Base-by-base conservation (phyloP, 2,329 filamentous ascomycete species). In the Colletotrichum limetticola region DNA sequence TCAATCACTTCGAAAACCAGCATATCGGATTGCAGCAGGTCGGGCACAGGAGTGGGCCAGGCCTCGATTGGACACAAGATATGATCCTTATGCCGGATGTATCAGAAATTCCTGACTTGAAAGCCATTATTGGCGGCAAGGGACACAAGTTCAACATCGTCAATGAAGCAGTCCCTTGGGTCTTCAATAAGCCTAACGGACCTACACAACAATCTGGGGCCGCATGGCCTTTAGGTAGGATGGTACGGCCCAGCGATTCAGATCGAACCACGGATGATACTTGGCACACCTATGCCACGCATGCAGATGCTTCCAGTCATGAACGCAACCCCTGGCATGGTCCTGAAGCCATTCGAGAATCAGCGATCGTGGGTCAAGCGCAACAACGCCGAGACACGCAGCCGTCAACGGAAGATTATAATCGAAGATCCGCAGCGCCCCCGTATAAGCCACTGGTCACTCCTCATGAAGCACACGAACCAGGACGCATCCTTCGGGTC, bases 1-100 rank as follows among this genome's bases (percentile, higher is more conserved):
- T 89, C 74, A 88, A 87, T 68, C 88, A 91, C 75, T 90, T 91
- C 69, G 87, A 90, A 52, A 77, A 78, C 60, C 79, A 78, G 24
- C 87, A 88, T 74, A 4, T 55, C 3, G 28, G 5, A n/a, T 37
- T 22, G 14, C 30, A 28, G 9, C 30, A 55, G 30, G 22, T 53
- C n/a, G 5, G 24, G 19, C 24, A 14, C 26, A 53, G 22, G n/a
- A 19, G 22, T 26, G 28, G 55, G 32, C 30, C 30, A 37, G 16
- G n/a, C 9, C 71, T 83, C 46, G 82, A 88, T 74, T 89, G 87
- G 86, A 79, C 81, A 24, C 77, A 79, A 6, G 82, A 87, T 52
- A 89, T 89, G 86, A 78, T 89, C 8, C 75, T 82, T 63, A 74
- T 86, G 9, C 82, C 85, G 1, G 80, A 83, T 30, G 58, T 80